These are phyloP conservation scores for Rehmannia glutinosa DNA, from an alignment of 257 asterid genomes.

Conservation along the genomic window DNA sequence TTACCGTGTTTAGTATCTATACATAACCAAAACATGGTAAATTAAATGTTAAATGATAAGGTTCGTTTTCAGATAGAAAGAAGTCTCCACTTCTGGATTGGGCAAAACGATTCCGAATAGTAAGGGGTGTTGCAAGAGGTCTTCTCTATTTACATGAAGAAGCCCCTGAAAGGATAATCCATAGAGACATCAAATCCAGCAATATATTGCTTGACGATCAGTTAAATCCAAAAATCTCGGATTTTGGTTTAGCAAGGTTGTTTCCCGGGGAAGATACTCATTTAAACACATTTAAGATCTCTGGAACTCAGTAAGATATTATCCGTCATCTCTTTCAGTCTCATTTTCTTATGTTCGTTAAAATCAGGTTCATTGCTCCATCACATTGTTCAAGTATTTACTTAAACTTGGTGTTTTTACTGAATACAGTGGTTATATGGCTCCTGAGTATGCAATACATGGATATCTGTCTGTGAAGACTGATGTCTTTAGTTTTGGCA, in stretches of 20 bases:
- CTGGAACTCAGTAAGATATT: conserved; percentile 73
- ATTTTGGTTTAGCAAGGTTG: conserved; percentile 87
- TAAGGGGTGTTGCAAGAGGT: conserved; percentile 70
- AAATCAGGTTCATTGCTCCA: neutral
- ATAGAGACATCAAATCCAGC: conserved; percentile 87
- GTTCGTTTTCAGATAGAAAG: conserved; percentile 44
- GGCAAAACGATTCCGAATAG: conserved; percentile 47
- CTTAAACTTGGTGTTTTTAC: conserved; percentile 3
- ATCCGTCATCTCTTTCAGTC: neutral
- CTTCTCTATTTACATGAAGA: conserved; percentile 88
- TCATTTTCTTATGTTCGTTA: neutral
- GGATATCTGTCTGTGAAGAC: conserved; percentile 84
- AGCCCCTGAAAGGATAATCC: conserved; percentile 82
- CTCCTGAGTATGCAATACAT: conserved; percentile 82
- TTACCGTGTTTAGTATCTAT: neutral
- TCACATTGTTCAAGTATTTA: neutral
- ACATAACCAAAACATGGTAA: neutral
- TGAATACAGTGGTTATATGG: conserved; percentile 80
- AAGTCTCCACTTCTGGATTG: conserved; percentile 57
- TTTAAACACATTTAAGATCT: conserved; percentile 59
- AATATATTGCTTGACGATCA: conserved; percentile 76
- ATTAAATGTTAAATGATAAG: conserved; percentile 11
- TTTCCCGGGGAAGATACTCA: conserved; percentile 83
- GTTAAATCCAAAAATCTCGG: conserved; percentile 80
- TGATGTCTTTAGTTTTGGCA: conserved; percentile 82